phyloP scores from a whole-genome alignment of 1,284 basidiomycete species.

The Kwoniella shivajii region DNA sequence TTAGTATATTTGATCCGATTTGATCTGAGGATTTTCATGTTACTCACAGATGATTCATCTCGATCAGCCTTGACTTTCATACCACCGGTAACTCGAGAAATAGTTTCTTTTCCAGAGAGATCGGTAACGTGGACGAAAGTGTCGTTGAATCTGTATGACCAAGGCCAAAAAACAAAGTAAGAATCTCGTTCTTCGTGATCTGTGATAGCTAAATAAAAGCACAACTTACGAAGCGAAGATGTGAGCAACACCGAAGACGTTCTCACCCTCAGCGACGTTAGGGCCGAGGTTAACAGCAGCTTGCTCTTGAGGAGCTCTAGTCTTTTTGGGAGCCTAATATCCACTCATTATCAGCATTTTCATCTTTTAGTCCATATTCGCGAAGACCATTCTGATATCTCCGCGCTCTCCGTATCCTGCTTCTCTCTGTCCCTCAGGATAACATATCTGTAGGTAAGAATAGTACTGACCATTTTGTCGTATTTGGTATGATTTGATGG shows the following conservation, averaged over 20 bases:
- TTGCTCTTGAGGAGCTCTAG: slow-evolving; percentile 68
- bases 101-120: slow-evolving; percentile 98
- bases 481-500: slow-evolving; percentile 11
- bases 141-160: slow-evolving; percentile 78
- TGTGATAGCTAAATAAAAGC: background rate
- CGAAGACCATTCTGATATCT: too few species aligned
- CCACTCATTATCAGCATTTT: too few species aligned
- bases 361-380: too few species aligned
- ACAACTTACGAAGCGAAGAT: slow-evolving; percentile 76
- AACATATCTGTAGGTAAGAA: too few species aligned
- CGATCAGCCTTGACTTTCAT: slow-evolving; percentile 99
- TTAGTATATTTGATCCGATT: background rate
- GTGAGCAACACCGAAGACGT: slow-evolving; percentile 94
- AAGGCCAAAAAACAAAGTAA: background rate
- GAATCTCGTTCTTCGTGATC: background rate
- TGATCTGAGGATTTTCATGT: background rate
- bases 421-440: too few species aligned
- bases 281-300: slow-evolving; percentile 85
- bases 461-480: slow-evolving; percentile 14
- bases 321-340: slow-evolving; percentile 52
- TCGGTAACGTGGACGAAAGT: slow-evolving; percentile 99
- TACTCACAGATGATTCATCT: slow-evolving; percentile 84
- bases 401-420: too few species aligned
- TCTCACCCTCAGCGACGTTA: slow-evolving; percentile 91
- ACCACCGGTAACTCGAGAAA: slow-evolving; percentile 97